Percentiles rank a stretch among this genome's conserved stretches.
Evolutionary conservation across 306 rosid species (phyloP).

Genomic region (Hippophae gyantsensis): DNA sequence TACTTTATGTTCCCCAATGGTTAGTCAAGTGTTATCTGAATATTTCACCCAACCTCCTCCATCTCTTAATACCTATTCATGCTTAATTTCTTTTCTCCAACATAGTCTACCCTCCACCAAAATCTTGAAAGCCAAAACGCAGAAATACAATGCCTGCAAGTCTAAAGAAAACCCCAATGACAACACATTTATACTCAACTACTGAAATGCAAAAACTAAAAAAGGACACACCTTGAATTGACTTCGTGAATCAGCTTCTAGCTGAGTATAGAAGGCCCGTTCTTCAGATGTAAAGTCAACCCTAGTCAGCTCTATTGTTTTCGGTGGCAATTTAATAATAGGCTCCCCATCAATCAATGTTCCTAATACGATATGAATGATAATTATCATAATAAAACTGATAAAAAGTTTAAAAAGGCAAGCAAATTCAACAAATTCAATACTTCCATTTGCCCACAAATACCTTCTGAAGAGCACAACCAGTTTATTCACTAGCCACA

Average conservation of each 20-base stretch:
- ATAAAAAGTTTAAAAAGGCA: slow-evolving; percentile 9
- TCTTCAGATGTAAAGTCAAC: slow-evolving; percentile 81
- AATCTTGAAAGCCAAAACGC: too few species aligned
- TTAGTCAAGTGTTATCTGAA: too few species aligned
- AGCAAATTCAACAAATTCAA: too few species aligned
- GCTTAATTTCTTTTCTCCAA: too few species aligned
- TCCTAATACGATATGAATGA: slow-evolving; percentile 39
- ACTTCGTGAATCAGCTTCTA: slow-evolving; percentile 85
- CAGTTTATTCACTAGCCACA: too few species aligned
- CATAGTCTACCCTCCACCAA: too few species aligned
- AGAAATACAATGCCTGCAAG: too few species aligned
- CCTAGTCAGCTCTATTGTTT: slow-evolving; percentile 51
- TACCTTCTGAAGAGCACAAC: too few species aligned
- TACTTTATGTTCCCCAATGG: not conserved
- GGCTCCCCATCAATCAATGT: slow-evolving; percentile 87
- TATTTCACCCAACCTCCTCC: too few species aligned
- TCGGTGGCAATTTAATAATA: slow-evolving; percentile 76
- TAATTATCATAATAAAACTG: slow-evolving; percentile 13
- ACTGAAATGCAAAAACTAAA: slow-evolving; percentile 6
- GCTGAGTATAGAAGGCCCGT: slow-evolving; percentile 81
- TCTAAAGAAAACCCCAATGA: too few species aligned
- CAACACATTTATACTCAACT: slow-evolving; percentile 1
- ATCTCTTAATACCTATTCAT: too few species aligned
- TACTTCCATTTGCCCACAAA: too few species aligned
- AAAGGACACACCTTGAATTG: slow-evolving; percentile 66